Conservation (phyloP, 2,329 filamentous ascomycete genomes). For the Penicillium olsonii region DNA sequence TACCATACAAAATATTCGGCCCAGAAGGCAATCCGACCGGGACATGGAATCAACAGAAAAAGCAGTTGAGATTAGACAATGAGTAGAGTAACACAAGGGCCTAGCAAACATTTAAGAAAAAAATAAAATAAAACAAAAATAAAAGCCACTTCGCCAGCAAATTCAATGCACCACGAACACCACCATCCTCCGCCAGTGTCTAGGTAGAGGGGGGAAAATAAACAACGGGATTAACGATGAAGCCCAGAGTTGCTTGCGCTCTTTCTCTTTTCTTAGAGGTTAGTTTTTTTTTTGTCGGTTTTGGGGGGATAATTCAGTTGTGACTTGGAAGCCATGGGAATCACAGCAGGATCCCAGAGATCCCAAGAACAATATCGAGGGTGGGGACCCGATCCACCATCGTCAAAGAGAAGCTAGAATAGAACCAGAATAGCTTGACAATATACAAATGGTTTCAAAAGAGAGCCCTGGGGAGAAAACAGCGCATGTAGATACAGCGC, state of each 20-base stretch:
- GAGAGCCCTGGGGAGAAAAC: slow-evolving; percentile 9
- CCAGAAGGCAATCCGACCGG: slow-evolving; percentile 15
- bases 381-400: slow-evolving; percentile 13
- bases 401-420: slow-evolving; percentile 15
- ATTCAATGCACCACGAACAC: slow-evolving; percentile 41
- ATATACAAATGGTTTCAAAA: slow-evolving; percentile 24
- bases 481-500: slow-evolving; percentile 4
- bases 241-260: slow-evolving; percentile 34
- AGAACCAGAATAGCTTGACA: slow-evolving; percentile 22
- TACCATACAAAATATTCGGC: slow-evolving; percentile 30
- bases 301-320: slow-evolving; percentile 1
- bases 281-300: slow-evolving; percentile 21
- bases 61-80: slow-evolving; percentile 25
- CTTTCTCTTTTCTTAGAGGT: slow-evolving; percentile 19
- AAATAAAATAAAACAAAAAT: slow-evolving; percentile 27
- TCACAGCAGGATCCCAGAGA: slow-evolving; percentile 9
- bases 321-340: slow-evolving; percentile 8
- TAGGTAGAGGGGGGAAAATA: slow-evolving; percentile 36
- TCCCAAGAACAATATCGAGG: slow-evolving; percentile 14
- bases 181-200: slow-evolving; percentile 37
- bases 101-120: slow-evolving; percentile 24
- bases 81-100: slow-evolving; percentile 23
- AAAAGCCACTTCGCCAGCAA: slow-evolving; percentile 37
- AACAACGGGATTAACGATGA: slow-evolving; percentile 28
- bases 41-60: background rate